Base-by-base conservation (phyloP, 192 early-diverging fungal genomes). In the Pilobolus umbonatus region DNA sequence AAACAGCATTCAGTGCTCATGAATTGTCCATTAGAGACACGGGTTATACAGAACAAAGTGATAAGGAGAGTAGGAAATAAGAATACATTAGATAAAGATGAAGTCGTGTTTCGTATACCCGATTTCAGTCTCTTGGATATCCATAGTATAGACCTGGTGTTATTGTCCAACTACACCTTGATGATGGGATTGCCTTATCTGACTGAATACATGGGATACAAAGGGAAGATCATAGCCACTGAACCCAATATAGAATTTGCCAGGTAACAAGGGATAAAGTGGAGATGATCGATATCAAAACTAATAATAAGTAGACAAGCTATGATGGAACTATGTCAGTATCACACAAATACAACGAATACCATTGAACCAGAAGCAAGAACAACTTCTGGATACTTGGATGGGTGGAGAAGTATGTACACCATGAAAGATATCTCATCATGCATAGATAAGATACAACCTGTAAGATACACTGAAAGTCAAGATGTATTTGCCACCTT, bases 201-300 rank as follows among this genome's bases (percentile, higher is more conserved):
- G 28, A 93, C 88, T 1, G 90, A 93, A 39, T 92, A 87, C 74
- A 80, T 85, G 1, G 82, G 78, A 21, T 95, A 91, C 64, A 73
- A 80, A 21, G 89, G 89, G 3, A 78, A 75, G 5, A 81, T 95
- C 4, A 85, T 82, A 71, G 88, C 86, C 2, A 92, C 90, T 0
- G 92, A 91, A 66, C 88, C 89, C 0, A 85, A 88, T 1, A 80
- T 89, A 66, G 81, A 79, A 32, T 90, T 89, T 75, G 89, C 85
- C 60, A 57, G 83, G 82, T 86, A 49, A 25, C 34, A 35, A 25
- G 19, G 24, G 10, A 9, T 49, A 17, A 12, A 5, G 10, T 28
- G 14, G 39, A 4, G 1, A 22, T 38, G 35, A 55, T 14, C 11
- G 25, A 39, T 55, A 57, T 36, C 1, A 12, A 62, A 45, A 43